Evolutionary conservation across 2,329 filamentous ascomycete species (phyloP).

Genomic region (Exophiala phaeomuriformis): DNA sequence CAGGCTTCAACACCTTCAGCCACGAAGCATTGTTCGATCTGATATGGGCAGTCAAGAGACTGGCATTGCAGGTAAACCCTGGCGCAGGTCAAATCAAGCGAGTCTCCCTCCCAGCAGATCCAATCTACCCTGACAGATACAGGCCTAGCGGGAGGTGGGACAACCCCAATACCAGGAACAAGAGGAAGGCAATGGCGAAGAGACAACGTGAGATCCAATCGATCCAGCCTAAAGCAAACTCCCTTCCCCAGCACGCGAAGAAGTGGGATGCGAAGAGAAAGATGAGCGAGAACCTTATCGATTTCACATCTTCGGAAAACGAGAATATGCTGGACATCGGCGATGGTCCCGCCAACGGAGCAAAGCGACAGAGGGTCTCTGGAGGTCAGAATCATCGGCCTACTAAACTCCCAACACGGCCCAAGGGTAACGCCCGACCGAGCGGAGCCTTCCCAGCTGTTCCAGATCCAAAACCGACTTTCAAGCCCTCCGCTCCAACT

Average conservation of each 20-base stretch:
- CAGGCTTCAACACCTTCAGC: slow-evolving; percentile 22
- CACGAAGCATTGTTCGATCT: slow-evolving; percentile 23
- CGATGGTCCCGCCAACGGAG: background rate
- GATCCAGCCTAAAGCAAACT: slow-evolving; percentile 10
- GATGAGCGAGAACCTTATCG: slow-evolving; percentile 7
- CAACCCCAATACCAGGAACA: slow-evolving; percentile 17
- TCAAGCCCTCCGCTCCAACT: background rate
- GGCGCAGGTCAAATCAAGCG: background rate
- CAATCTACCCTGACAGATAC: slow-evolving; percentile 26
- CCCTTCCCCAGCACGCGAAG: slow-evolving; percentile 11
- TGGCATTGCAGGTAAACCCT: slow-evolving; percentile 4
- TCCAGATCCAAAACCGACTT: background rate
- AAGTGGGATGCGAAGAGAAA: slow-evolving; percentile 3
- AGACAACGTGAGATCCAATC: background rate
- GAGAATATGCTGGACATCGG: background rate
- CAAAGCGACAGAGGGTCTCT: slow-evolving; percentile 14
- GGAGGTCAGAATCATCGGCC: background rate
- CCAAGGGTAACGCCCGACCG: background rate
- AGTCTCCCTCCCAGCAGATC: slow-evolving; percentile 1
- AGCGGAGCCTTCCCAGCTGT: background rate
- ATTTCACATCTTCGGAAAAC: slow-evolving; percentile 5
- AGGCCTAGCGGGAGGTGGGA: slow-evolving; percentile 18
- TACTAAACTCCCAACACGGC: background rate
- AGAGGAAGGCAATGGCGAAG: slow-evolving; percentile 7
- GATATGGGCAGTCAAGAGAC: slow-evolving; percentile 24